Evolutionary conservation across 2,329 filamentous ascomycete species (phyloP), one percentile per base, ranked within the genome.

Genomic region (Talaromyces sp.): DNA sequence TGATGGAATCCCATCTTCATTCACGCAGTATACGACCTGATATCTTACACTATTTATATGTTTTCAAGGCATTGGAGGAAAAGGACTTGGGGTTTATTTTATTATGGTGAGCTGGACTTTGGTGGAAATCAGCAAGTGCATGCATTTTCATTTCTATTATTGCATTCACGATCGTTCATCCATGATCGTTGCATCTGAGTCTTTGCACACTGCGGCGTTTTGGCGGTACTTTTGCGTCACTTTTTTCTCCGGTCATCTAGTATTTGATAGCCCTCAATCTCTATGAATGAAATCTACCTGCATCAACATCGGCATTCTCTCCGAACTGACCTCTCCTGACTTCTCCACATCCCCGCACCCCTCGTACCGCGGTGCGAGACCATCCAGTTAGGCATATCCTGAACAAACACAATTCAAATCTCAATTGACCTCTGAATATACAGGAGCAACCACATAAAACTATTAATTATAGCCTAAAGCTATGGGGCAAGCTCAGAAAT

Each of bases 1-100:
- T 39, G 43, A 44, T 37, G 42, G 13, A 27, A 47, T 47, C 42
- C 16, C 39, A 51, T 42, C 36, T 54, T 54, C 42, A 52, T 57
- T 65, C 45, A 64, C 59, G 62, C 61, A 58, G 54, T 61, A 50
- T 63, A 64, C 58, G 62, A 64, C 54, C 56, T 51, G 52, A 47
- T 46, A 55, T 56, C 49, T 61, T 61, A 41, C 55, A 55, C 44
- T 51, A 47, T 56, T 60, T 56, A 49, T 29, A 32, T 51, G 46
- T 36, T 30, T 56, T 49, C 33, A 27, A 53, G 49, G 47, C 52
- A 60, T 60, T 44, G 58, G 51, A 51, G 41, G 55, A 30, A 49
- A 35, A 24, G 52, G 44, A 54, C 50, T 56, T 43, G 53, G 55
- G 52, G 40, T 17, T 39, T 39, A 14, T 39, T 19, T 39, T 39